Evolutionary conservation across 345 rosid species (phyloP), one percentile per base, ranked within the genome.

Genomic region (Gossypium thurberi): DNA sequence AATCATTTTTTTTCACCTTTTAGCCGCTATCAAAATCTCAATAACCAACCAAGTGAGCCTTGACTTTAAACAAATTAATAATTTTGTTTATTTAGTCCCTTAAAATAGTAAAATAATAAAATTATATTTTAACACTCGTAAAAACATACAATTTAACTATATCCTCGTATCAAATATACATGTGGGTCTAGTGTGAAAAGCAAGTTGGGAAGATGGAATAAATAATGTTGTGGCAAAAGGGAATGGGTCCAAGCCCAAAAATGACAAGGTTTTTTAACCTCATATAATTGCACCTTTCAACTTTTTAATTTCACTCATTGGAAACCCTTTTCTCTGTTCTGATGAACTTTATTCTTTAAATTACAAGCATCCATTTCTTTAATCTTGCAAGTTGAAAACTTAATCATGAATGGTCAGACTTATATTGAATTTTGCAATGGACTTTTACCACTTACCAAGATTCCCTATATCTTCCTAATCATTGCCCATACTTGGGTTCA

Each of bases 231-330:
- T 68, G 44, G 14, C 72, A 25, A 50, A 50, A 17, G 58, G 25
- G 44, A 17, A 68, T 51, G 46, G 72, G 72, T 68, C 71, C 72
- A 28, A 68, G 25, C 25, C 72, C 72, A 50, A 50, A 68, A 51
- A 50, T 26, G 72, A 68, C 59, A 50, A 68, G 25, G 10, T 40
- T 40, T 63, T 63, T 25, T 25, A 6, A 23, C 10, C 25, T 40
- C 14, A 9, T 63, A 5, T n/a, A 2, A 44, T 63, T 63, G 40
- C 44, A n/a, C 47, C 23, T 1, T 33, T 1, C 48, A 40, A 37
- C 68, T 17, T 40, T 63, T 63, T 50, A 0, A 7, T 18, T 52
- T n/a, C 59, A 68, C 59, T 68, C 44, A 21, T 51, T 20, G 50
- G 59, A 68, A 12, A 23, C 62, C 25, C 25, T 68, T 68, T 51